Evolutionary conservation across 495 filamentous ascomycete genomes (phyloP).

Genomic region (Hypoxylon fragiforme): DNA sequence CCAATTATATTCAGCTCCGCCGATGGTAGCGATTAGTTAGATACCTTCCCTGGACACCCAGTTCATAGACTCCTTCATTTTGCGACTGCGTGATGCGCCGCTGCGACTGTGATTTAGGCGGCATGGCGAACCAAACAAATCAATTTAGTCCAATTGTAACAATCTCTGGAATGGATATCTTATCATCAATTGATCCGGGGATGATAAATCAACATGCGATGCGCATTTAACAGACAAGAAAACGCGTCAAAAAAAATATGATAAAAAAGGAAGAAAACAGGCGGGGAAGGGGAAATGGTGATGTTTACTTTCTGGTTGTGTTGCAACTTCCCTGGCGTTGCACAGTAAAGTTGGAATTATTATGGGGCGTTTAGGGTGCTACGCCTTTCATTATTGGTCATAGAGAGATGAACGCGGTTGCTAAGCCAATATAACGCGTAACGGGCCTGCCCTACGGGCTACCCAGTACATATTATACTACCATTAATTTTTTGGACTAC

Average conservation of each 20-base stretch:
- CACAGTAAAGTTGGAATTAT: constrained; percentile 8
- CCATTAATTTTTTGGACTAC: no score
- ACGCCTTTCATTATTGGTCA: constrained; percentile 10
- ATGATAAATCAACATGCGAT: neutral
- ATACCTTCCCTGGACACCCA: constrained; percentile 56
- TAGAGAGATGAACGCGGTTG: constrained; percentile 7
- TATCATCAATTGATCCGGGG: constrained; percentile 5
- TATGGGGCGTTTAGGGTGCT: constrained; percentile 5
- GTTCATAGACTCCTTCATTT: constrained; percentile 50
- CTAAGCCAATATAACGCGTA: constrained; percentile 16
- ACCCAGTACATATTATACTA: no score
- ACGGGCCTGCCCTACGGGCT: no score
- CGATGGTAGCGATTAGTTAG: constrained; percentile 6
- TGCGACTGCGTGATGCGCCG: constrained; percentile 44
- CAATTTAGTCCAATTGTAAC: no score
- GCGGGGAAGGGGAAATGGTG: constrained; percentile 10
- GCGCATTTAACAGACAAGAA: neutral
- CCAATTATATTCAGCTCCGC: neutral
- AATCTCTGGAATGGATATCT: no score
- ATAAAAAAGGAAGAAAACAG: neutral
- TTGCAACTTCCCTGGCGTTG: constrained; percentile 12
- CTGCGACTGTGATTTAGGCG: constrained; percentile 38
- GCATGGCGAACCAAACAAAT: constrained; percentile 21
- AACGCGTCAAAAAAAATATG: constrained; percentile 1
- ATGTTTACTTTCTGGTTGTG: constrained; percentile 27